phyloP scores from a whole-genome alignment of 495 filamentous ascomycete genomes.

The Amphirosellinia nigrospora region DNA sequence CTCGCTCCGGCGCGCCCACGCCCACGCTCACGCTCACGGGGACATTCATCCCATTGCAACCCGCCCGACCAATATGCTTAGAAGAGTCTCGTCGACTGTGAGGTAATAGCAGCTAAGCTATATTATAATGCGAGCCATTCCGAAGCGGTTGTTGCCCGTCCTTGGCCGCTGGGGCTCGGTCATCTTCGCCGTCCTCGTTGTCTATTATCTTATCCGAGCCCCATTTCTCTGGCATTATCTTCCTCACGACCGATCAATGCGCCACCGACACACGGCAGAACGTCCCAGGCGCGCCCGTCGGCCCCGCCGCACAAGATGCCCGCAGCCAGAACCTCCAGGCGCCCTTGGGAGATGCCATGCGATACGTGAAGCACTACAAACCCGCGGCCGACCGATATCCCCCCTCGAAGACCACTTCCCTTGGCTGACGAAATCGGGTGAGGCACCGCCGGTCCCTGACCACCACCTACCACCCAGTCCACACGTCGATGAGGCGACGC shows the following conservation, averaged over 20 bases:
- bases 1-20: constrained; percentile 23
- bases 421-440: constrained; percentile 30
- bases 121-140: constrained; percentile 38
- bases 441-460: constrained; percentile 36
- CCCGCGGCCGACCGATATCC: constrained; percentile 29
- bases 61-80: constrained; percentile 38
- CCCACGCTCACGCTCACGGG: constrained; percentile 14
- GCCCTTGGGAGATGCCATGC: constrained; percentile 24
- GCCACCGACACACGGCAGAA: constrained; percentile 19
- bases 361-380: constrained; percentile 39
- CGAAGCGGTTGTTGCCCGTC: constrained; percentile 38
- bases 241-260: constrained; percentile 14
- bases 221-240: constrained; percentile 29
- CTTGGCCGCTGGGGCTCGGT: constrained; percentile 35
- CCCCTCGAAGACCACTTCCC: constrained; percentile 40
- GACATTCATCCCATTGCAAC: constrained; percentile 6
- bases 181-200: constrained; percentile 35
- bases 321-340: constrained; percentile 31
- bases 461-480: constrained; percentile 46
- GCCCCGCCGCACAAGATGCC: constrained; percentile 26
- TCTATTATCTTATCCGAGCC: constrained; percentile 38
- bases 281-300: constrained; percentile 5
- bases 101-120: constrained; percentile 35
- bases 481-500: constrained; percentile 52
- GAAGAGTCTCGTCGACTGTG: constrained; percentile 23